These are phyloP conservation scores for Microcera coccophila DNA, from an alignment of 2,329 filamentous ascomycete genomes.

Conservation along the genomic window DNA sequence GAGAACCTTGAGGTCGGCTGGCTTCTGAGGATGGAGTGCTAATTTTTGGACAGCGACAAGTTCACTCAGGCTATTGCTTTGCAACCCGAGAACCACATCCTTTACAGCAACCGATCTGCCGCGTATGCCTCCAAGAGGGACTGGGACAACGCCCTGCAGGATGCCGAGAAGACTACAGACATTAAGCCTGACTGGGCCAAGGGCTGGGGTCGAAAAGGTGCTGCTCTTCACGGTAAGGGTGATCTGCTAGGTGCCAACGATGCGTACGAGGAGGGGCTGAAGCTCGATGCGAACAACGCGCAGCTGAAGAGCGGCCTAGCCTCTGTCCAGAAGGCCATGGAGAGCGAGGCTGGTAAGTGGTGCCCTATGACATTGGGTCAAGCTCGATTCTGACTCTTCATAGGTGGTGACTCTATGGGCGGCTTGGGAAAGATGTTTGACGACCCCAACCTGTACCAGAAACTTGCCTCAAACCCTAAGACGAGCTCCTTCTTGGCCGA, in stretches of 20 bases:
- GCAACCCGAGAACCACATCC: conserved; percentile 87
- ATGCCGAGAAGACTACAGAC: conserved; percentile 90
- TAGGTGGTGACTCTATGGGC: conserved; percentile 58
- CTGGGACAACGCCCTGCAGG: conserved; percentile 77
- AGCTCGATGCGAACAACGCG: conserved; percentile 85
- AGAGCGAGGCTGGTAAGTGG: conserved; percentile 45
- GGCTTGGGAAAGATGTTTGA: conserved; percentile 92
- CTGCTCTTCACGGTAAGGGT: conserved; percentile 81
- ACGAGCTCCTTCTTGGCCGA: conserved; percentile 78
- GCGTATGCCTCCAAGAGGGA: conserved; percentile 85
- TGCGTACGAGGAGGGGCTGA: conserved; percentile 90
- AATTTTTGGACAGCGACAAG: conserved; percentile 62
- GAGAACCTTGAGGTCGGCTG: background rate
- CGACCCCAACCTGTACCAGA: conserved; percentile 83
- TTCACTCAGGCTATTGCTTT: conserved; percentile 90
- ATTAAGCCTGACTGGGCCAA: conserved; percentile 98
- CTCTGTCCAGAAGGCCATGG: conserved; percentile 82
- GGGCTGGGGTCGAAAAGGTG: conserved; percentile 90
- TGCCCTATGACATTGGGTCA: background rate
- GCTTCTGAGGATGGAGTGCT: conserved; percentile 6
- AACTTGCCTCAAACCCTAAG: conserved; percentile 92
- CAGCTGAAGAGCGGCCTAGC: conserved; percentile 86
- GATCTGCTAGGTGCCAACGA: conserved; percentile 82
- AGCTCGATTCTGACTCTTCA: conserved; percentile 2
- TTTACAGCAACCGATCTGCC: conserved; percentile 95